phyloP scores from a whole-genome alignment of 164 flowering plant genomes.

The Liquidambar formosana region DNA sequence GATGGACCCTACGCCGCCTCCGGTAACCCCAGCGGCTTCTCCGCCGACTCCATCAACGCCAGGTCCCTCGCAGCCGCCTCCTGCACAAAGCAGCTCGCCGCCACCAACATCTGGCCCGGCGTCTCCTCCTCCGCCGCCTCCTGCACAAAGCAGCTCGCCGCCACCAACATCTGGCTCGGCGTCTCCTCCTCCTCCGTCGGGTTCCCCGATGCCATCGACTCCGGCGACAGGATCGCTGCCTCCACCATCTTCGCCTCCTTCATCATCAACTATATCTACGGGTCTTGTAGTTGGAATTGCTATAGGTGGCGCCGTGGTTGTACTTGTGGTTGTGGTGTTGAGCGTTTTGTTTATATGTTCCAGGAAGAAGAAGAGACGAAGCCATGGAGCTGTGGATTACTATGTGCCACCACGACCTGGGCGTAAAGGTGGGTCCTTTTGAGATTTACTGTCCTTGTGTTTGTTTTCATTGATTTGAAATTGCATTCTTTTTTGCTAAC shows the following conservation, averaged over 20 bases:
- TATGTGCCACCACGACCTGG: constrained; percentile 44
- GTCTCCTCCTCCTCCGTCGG: constrained; percentile 23
- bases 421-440: constrained; percentile 41
- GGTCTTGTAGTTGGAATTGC: constrained; percentile 66
- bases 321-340: constrained; percentile 36
- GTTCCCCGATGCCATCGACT: constrained; percentile 1
- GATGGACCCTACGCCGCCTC: constrained; percentile 6
- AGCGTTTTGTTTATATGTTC: constrained; percentile 44
- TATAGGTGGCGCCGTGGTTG: constrained; percentile 56
- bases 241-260: constrained; percentile 18
- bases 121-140: constrained; percentile 32
- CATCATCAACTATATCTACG: constrained; percentile 30
- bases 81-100: too few relatives aligned
- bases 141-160: constrained; percentile 25
- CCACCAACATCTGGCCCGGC: too few relatives aligned
- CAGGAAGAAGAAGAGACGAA: constrained; percentile 59
- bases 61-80: constrained; percentile 21
- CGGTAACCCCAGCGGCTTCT: background rate
- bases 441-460: background rate
- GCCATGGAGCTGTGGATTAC: constrained; percentile 30
- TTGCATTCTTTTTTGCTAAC: background rate
- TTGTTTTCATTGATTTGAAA: background rate
- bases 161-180: constrained; percentile 30
- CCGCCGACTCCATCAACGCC: constrained; percentile 19
- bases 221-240: constrained; percentile 12